Evolutionary conservation across 352 stramenopile genomes (phyloP), one percentile per base, ranked within the genome.

Genomic region (Phytophthora litchii): DNA sequence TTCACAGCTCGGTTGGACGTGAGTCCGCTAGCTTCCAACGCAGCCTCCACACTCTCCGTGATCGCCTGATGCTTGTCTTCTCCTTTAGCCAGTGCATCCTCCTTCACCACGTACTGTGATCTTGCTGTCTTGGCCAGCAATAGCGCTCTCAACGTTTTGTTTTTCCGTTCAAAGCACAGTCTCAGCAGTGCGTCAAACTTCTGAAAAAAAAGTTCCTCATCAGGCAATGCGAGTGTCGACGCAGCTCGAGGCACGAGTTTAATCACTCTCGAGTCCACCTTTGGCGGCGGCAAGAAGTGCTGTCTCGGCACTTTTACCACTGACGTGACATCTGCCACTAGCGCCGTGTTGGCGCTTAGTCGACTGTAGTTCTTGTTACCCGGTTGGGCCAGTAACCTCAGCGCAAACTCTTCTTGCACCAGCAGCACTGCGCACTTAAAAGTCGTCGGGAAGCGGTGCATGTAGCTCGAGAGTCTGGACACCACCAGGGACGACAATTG

Each of bases 401-500:
- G 60, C 1, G 85, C 85, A 54, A 96, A 96, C 50, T 96, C 87
- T 36, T 94, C 86, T 44, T 96, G 87, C 17, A 96, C 80, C 17
- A 96, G 67, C 32, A 96, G 59, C 58, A 96, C 82, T 0, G 78
- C 77, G 48, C 74, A 88, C 47, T 78, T 69, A 48, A 91, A 78
- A 11, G 50, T 73, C 20, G 68, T 67, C 0, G 80, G 72, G 47
- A 83, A 88, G 17, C 60, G 58, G 50, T 83, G 74, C 72, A 91
- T 86, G 65, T 91, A 88, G 58, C 53, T 89, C n/a, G 72, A 80
- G 7, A 96, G 69, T 19, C 84, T 67, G 20, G 77, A 88, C 37
- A 96, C 72, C 46, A 96, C 80, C 17, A 92, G 66, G 1, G 87
- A 96, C 52, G 85, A 94, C 35, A 96, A 74, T 35, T 96, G 81